Evolutionary conservation across 2,329 filamentous ascomycete genomes (phyloP).

Genomic region (Dactylellina cionopaga): DNA sequence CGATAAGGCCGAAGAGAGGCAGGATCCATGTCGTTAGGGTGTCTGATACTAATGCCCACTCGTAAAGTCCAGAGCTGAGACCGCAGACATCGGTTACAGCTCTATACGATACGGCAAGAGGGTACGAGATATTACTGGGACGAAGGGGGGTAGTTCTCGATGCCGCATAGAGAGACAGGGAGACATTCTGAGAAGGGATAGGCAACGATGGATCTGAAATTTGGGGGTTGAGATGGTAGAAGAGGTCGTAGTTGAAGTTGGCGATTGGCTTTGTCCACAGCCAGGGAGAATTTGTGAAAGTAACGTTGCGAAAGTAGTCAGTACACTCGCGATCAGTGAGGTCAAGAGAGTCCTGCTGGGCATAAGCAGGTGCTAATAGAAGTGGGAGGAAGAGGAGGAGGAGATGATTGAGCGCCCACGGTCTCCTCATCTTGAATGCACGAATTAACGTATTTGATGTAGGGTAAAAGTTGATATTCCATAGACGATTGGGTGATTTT

Average conservation of each 20-base stretch:
- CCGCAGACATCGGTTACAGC: constrained; percentile 46
- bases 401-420: too few species aligned
- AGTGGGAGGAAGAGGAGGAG: neutral
- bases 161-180: neutral
- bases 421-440: constrained; percentile 7
- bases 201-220: constrained; percentile 2
- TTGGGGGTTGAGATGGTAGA: constrained; percentile 12
- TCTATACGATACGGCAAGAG: constrained; percentile 15
- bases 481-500: too few species aligned
- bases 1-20: constrained; percentile 55
- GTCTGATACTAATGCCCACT: constrained; percentile 53
- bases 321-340: constrained; percentile 33
- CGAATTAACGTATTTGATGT: neutral
- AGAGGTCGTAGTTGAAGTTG: constrained; percentile 45
- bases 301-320: constrained; percentile 21
- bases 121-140: constrained; percentile 25
- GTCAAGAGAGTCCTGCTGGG: constrained; percentile 18
- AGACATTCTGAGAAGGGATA: constrained; percentile 7
- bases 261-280: constrained; percentile 25
- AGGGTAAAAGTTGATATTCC: neutral
- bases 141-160: neutral
- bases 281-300: constrained; percentile 36
- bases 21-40: constrained; percentile 57
- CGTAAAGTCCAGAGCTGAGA: constrained; percentile 50
- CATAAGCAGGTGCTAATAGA: neutral